Conservation (phyloP, 1,284 basidiomycete species). For the Xerocomus nothofagi region DNA sequence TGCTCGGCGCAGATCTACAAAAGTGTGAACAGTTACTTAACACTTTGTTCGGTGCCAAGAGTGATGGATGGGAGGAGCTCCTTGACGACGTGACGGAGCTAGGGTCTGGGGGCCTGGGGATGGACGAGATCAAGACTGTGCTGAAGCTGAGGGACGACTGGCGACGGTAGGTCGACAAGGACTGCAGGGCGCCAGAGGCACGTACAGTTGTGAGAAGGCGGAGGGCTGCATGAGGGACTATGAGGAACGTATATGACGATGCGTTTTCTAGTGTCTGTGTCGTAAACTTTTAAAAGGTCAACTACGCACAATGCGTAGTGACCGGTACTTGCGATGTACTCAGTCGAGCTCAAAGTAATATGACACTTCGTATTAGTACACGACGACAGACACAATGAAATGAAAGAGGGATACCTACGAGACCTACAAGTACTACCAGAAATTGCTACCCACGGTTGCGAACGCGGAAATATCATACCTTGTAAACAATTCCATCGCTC, state of each 20-base stretch:
- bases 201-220: neutral
- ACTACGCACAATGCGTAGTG: too few species aligned
- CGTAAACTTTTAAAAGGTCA: neutral
- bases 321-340: too few species aligned
- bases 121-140: slow-evolving; percentile 32
- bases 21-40: slow-evolving; percentile 13
- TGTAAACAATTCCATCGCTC: slow-evolving; percentile 77
- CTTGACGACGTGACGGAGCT: slow-evolving; percentile 30
- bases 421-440: neutral
- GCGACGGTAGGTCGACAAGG: slow-evolving; percentile 5
- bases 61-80: slow-evolving; percentile 29
- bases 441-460: neutral
- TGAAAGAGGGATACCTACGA: neutral
- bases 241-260: neutral
- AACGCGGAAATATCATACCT: slow-evolving; percentile 44
- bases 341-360: neutral
- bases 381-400: too few species aligned
- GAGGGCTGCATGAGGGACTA: neutral
- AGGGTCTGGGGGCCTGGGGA: slow-evolving; percentile 23
- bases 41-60: slow-evolving; percentile 17
- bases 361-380: too few species aligned
- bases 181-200: neutral
- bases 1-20: slow-evolving; percentile 55
- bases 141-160: slow-evolving; percentile 33
- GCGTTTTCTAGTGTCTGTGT: too few species aligned